Percentiles rank a stretch among this genome's conserved stretches.
Evolutionary conservation across 345 rosid species (phyloP).

Genomic region (Cardiospermum halicacabum): DNA sequence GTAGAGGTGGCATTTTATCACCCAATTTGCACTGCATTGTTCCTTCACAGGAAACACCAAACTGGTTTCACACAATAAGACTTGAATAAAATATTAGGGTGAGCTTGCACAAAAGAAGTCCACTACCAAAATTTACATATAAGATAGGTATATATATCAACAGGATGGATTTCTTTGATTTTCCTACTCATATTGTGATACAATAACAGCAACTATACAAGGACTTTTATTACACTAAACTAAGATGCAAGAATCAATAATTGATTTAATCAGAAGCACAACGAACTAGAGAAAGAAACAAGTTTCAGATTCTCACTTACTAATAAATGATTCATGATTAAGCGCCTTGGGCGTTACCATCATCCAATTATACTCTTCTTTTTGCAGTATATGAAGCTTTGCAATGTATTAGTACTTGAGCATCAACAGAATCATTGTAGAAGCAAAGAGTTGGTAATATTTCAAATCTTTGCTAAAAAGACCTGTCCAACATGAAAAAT

Average conservation of each 20-base stretch:
- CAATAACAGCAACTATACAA: conserved; percentile 43
- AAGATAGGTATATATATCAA: conserved; percentile 14
- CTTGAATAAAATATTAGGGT: neutral
- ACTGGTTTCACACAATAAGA: too few species aligned
- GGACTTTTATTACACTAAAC: conserved; percentile 28
- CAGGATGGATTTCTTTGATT: conserved; percentile 11
- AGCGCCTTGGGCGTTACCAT: conserved; percentile 5
- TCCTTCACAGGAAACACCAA: too few species aligned
- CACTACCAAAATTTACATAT: conserved; percentile 22
- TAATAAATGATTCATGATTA: conserved; percentile 1
- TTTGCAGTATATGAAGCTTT: neutral
- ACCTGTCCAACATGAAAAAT: conserved; percentile 40
- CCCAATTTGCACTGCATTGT: too few species aligned
- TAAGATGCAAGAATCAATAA: conserved; percentile 40
- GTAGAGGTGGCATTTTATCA: too few species aligned
- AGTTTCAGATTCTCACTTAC: conserved; percentile 14
- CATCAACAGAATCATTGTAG: conserved; percentile 30
- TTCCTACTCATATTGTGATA: neutral
- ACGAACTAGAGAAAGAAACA: conserved; percentile 14
- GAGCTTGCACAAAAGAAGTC: neutral
- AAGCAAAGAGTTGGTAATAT: conserved; percentile 27
- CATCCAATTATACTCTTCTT: conserved; percentile 16
- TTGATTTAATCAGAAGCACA: conserved; percentile 25
- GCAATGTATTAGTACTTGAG: conserved; percentile 17
- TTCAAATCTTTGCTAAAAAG: conserved; percentile 30